These are phyloP conservation scores for Nakaseomyces nivariensis DNA, from an alignment of 1,139 yeast genomes.

Conservation along the genomic window DNA sequence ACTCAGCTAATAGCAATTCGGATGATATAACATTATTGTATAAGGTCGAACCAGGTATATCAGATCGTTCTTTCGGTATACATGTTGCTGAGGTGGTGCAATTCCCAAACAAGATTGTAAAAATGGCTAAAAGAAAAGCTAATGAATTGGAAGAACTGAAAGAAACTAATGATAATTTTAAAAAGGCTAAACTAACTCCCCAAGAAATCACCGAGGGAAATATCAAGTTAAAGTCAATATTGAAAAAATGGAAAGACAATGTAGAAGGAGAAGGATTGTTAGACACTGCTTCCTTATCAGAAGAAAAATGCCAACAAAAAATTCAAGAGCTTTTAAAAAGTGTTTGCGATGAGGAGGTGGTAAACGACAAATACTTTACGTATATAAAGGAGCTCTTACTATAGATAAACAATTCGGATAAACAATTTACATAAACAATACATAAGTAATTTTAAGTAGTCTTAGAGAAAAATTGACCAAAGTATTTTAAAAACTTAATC, in stretches of 20 bases:
- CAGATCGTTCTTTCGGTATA: constrained; percentile 93
- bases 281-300: constrained; percentile 14
- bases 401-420: not conserved
- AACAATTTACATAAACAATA: too few relatives aligned
- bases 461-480: too few relatives aligned
- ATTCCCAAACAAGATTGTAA: constrained; percentile 78
- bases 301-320: constrained; percentile 17
- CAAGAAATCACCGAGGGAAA: constrained; percentile 52
- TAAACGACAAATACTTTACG: constrained; percentile 16
- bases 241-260: constrained; percentile 51
- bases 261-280: constrained; percentile 35
- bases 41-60: constrained; percentile 84
- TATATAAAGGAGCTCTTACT: constrained; percentile 9
- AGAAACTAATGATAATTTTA: constrained; percentile 32
- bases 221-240: constrained; percentile 41
- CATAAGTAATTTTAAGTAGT: too few relatives aligned
- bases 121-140: constrained; percentile 93
- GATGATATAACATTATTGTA: constrained; percentile 74
- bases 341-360: constrained; percentile 7
- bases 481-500: too few relatives aligned
- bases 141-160: constrained; percentile 69
- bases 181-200: constrained; percentile 43
- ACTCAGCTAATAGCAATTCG: constrained; percentile 31
- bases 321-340: constrained; percentile 17
- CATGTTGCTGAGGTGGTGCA: constrained; percentile 95